Conservation (phyloP, 2,329 filamentous ascomycete genomes). For the Alternaria incomplexa region DNA sequence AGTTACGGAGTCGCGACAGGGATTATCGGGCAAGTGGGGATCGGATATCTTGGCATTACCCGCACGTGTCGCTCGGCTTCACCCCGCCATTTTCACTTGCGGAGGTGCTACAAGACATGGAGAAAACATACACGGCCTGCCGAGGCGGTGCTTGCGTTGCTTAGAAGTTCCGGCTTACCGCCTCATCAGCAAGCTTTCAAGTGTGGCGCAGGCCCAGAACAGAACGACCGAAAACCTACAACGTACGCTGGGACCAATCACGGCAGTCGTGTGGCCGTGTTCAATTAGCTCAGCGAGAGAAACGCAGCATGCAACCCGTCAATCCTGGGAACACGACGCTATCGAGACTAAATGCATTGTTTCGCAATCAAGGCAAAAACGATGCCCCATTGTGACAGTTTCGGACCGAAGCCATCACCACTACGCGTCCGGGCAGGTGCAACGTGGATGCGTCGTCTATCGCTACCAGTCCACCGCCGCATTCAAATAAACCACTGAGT, state of each 20-base stretch:
- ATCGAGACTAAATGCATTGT: neutral
- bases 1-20: conserved; percentile 12
- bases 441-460: neutral
- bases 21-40: conserved; percentile 3
- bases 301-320: neutral
- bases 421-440: neutral
- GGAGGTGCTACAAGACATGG: neutral
- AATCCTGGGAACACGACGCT: neutral
- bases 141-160: neutral
- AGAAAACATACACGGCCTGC: neutral
- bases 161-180: neutral
- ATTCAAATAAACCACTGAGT: conserved; percentile 5
- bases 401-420: neutral
- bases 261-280: neutral
- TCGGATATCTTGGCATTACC: neutral
- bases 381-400: neutral
- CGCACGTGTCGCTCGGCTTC: neutral
- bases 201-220: neutral
- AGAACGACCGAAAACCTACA: neutral
- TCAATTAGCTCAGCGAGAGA: neutral
- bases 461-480: neutral
- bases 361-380: neutral
- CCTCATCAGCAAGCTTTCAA: neutral
- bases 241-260: neutral
- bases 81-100: conserved; percentile 1